A percentile compares a stretch with the other conserved stretches of the same genome.
These are phyloP conservation scores for Chrysanthemum seticuspe DNA, from an alignment of 129 eudicot species.

Conservation along the genomic window DNA sequence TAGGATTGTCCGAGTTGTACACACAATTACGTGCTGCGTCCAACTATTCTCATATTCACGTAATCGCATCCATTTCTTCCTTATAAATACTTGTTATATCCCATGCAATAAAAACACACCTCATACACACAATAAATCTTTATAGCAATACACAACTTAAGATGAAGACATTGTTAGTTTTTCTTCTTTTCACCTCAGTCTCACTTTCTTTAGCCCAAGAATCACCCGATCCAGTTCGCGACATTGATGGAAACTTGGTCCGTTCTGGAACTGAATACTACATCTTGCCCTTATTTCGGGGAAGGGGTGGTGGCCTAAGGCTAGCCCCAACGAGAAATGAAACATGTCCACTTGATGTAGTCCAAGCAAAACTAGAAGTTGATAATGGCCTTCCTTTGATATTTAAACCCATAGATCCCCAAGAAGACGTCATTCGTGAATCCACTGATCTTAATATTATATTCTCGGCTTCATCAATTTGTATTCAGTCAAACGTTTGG, in stretches of 20 bases:
- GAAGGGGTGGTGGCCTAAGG: slow-evolving; percentile 61
- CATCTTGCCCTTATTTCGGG: slow-evolving; percentile 57
- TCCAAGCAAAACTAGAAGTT: slow-evolving; percentile 39
- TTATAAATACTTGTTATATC: slow-evolving; percentile 21
- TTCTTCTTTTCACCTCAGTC: slow-evolving; percentile 27
- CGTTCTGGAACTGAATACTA: slow-evolving; percentile 39
- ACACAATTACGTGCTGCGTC: slow-evolving; percentile 19
- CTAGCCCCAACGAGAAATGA: slow-evolving; percentile 33
- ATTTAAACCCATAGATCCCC: slow-evolving; percentile 43
- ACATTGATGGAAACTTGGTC: slow-evolving; percentile 44
- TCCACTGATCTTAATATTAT: slow-evolving; percentile 51
- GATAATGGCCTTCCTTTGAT: slow-evolving; percentile 39
- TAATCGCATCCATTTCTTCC: neutral
- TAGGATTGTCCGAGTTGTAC: slow-evolving; percentile 17
- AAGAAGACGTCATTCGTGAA: slow-evolving; percentile 46
- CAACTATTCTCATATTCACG: neutral
- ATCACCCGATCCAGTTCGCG: slow-evolving; percentile 46
- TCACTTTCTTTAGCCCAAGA: slow-evolving; percentile 27
- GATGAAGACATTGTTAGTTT: slow-evolving; percentile 33
- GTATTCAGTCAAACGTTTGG: slow-evolving; percentile 52
- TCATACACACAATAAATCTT: neutral
- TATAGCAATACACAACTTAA: neutral
- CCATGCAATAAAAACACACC: slow-evolving; percentile 6
- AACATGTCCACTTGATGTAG: slow-evolving; percentile 50
- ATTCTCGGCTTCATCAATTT: slow-evolving; percentile 36